A percentile compares a stretch with the other conserved stretches of the same genome.
phyloP scores from a whole-genome alignment of 768 basidiomycete genomes.

The Termitomyces sp. region DNA sequence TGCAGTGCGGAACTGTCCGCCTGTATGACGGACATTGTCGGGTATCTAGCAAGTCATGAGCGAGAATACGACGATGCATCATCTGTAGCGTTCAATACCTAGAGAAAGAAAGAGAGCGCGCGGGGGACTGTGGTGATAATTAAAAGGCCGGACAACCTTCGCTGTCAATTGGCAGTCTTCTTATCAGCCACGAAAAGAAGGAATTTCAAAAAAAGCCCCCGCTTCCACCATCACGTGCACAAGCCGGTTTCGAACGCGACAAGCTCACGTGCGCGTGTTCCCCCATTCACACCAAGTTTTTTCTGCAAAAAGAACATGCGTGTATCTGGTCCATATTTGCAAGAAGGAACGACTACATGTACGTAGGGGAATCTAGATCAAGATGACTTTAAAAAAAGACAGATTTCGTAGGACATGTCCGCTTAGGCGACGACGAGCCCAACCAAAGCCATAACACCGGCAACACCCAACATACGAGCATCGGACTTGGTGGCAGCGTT shows the following conservation, averaged over 20 bases:
- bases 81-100: slow-evolving; percentile 10
- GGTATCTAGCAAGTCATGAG: slow-evolving; percentile 10
- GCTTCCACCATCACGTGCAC: slow-evolving; percentile 12
- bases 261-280: slow-evolving; percentile 15
- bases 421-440: slow-evolving; percentile 42
- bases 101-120: slow-evolving; percentile 3
- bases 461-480: slow-evolving; percentile 34
- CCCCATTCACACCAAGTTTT: not conserved
- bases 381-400: not conserved
- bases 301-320: not conserved
- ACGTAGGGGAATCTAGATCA: not conserved
- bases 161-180: slow-evolving; percentile 8
- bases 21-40: slow-evolving; percentile 15
- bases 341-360: not conserved
- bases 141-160: not conserved
- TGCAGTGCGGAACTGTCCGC: slow-evolving; percentile 8
- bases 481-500: slow-evolving; percentile 25
- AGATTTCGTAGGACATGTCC: no score
- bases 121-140: not conserved
- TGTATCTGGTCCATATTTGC: not conserved
- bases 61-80: slow-evolving; percentile 3
- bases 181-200: slow-evolving; percentile 1
- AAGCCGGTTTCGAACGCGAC: slow-evolving; percentile 7
- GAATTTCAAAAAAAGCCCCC: slow-evolving; percentile 6
- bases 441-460: slow-evolving; percentile 44